Evolutionary conservation across 1,139 yeast species (phyloP), one percentile per base, ranked within the genome.

Genomic region (Sugiyamaella pinicola): DNA sequence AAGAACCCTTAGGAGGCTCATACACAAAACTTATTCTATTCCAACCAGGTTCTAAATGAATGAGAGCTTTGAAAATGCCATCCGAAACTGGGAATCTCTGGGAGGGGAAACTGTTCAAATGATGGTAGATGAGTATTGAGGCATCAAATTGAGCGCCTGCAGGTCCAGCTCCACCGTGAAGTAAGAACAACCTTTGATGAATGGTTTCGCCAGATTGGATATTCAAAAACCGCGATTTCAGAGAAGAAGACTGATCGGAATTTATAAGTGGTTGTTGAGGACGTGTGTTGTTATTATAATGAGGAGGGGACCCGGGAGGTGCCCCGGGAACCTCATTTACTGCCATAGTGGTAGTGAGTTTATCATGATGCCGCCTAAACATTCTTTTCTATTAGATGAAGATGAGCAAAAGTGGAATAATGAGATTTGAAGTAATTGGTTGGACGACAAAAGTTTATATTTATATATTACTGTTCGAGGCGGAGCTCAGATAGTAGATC

Each of bases 41-140:
- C 38, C 52, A 73, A 8, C 91, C 90, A 0, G 87, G 83, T 28
- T 84, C 80, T 28, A 91, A 77, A 60, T 87, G 88, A 2, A 87
- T 74, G 19, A 87, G 64, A 0, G 87, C 88, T 66, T 89, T 91
- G 75, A 90, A 93, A 56, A 78, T 77, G 1, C 85, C 83, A 42
- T 80, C 74, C 53, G 83, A 81, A 8, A 90, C 81, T 56, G 91
- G 95, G 64, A 79, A 86, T 52, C 78, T 73, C 62, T 83, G 85
- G 0, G 90, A 81, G 0, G 96, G 95, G 57, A 81, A 86, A 34
- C 78, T 78, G 57, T 76, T 74, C 26, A 72, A 68, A 60, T 79
- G 72, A 54, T 73, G 76, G 49, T 68, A 65, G 2, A 79, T 80
- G 2, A 76, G 70, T n/a, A 81, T 76, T 8, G 71, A 62, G 0